These are phyloP conservation scores for Pyronema domesticum DNA, from an alignment of 495 filamentous ascomycete genomes.

Conservation along the genomic window DNA sequence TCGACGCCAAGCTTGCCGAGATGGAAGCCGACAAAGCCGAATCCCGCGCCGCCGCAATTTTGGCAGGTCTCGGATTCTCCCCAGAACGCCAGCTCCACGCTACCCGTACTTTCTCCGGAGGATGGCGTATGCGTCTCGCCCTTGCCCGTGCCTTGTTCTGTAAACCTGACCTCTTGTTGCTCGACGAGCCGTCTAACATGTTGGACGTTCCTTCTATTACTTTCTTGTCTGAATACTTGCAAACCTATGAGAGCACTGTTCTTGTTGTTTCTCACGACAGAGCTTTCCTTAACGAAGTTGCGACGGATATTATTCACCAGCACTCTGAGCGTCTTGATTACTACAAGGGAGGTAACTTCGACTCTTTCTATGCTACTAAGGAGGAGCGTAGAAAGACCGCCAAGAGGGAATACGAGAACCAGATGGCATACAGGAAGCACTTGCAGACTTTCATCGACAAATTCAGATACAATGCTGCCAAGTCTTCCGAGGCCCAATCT, in stretches of 20 bases:
- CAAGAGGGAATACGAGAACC: slow-evolving; percentile 95
- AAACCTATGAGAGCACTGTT: slow-evolving; percentile 82
- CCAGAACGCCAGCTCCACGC: slow-evolving; percentile 78
- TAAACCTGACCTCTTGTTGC: slow-evolving; percentile 87
- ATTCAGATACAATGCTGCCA: slow-evolving; percentile 98
- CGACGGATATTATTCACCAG: slow-evolving; percentile 98
- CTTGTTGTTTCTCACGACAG: slow-evolving; percentile 97
- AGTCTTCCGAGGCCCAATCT: slow-evolving; percentile 93
- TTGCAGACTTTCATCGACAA: slow-evolving; percentile 95
- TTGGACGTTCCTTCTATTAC: slow-evolving; percentile 99
- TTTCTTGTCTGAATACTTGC: slow-evolving; percentile 92
- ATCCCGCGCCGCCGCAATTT: slow-evolving; percentile 80
- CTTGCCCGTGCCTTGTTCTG: slow-evolving; percentile 92
- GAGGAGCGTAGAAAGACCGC: slow-evolving; percentile 94
- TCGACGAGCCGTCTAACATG: slow-evolving; percentile 99
- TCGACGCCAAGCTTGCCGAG: slow-evolving; percentile 80
- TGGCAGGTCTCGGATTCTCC: slow-evolving; percentile 95
- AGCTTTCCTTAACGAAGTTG: slow-evolving; percentile 96
- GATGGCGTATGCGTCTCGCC: slow-evolving; percentile 97
- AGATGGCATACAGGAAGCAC: slow-evolving; percentile 84
- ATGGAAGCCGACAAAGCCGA: slow-evolving; percentile 99
- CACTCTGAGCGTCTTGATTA: slow-evolving; percentile 95
- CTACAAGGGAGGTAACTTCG: slow-evolving; percentile 96
- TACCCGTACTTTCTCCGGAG: slow-evolving; percentile 96
- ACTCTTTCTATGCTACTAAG: slow-evolving; percentile 93